phyloP scores from a whole-genome alignment of 495 filamentous ascomycete species.

The Neurospora sp. region DNA sequence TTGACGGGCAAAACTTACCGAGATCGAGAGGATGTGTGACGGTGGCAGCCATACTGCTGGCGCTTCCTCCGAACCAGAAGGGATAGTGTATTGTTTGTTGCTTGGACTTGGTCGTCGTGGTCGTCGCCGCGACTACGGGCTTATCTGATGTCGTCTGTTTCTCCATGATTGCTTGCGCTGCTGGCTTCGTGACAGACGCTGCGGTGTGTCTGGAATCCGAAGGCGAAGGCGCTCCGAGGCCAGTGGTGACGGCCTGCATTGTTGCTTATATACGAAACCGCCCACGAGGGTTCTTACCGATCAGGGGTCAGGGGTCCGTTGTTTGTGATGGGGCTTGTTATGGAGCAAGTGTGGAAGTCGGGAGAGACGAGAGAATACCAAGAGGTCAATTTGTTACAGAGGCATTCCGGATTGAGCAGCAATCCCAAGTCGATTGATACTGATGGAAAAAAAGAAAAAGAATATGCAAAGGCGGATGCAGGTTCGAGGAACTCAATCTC shows the following conservation, averaged over 20 bases:
- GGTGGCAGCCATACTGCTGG: conserved; percentile 78
- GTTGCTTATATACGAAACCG: background rate
- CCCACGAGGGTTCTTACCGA: background rate
- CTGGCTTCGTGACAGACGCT: background rate
- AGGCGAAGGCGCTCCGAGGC: background rate
- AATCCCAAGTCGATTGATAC: background rate
- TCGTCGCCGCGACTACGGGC: conserved; percentile 4
- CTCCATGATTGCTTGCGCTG: background rate
- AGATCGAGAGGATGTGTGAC: conserved; percentile 88
- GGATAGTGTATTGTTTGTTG: conserved; percentile 53
- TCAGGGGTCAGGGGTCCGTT: background rate
- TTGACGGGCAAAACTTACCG: conserved; percentile 35
- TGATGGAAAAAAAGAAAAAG: background rate
- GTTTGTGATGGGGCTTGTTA: background rate
- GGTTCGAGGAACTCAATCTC: background rate
- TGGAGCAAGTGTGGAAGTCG: background rate
- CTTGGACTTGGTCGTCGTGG: conserved; percentile 20
- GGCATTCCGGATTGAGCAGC: background rate
- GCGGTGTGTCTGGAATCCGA: background rate
- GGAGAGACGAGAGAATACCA: background rate
- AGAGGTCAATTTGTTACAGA: background rate
- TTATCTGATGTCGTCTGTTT: background rate
- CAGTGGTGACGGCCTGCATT: conserved; percentile 9
- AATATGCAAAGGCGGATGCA: background rate
- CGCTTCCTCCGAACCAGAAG: conserved; percentile 93